These are phyloP conservation scores for Cryptococcus amylolentus DNA, from an alignment of 1,284 basidiomycete species.

Conservation along the genomic window DNA sequence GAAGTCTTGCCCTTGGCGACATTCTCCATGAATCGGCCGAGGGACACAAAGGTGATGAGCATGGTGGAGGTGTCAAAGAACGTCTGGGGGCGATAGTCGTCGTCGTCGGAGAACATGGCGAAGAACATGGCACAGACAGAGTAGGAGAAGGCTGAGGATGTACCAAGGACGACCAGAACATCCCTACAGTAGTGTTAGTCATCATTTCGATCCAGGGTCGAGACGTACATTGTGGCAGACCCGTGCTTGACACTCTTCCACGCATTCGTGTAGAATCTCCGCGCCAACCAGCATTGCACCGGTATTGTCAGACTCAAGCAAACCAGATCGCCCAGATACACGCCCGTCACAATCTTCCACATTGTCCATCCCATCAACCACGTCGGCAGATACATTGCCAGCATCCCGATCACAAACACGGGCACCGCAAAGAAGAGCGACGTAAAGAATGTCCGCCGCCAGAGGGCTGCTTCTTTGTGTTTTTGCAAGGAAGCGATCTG, in stretches of 20 bases:
- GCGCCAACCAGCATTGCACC: slow-evolving; percentile 88
- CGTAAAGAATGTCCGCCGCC: slow-evolving; percentile 76
- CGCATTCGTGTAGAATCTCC: slow-evolving; percentile 81
- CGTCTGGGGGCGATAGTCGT: slow-evolving; percentile 73
- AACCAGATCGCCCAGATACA: slow-evolving; percentile 83
- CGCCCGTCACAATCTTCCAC: slow-evolving; percentile 56
- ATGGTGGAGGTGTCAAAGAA: slow-evolving; percentile 99
- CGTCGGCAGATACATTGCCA: slow-evolving; percentile 58
- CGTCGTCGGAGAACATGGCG: slow-evolving; percentile 57
- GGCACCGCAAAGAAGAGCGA: slow-evolving; percentile 79
- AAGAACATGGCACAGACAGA: slow-evolving; percentile 70
- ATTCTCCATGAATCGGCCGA: slow-evolving; percentile 95
- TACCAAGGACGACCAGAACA: slow-evolving; percentile 92
- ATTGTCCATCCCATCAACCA: slow-evolving; percentile 53
- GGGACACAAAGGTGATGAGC: slow-evolving; percentile 94
- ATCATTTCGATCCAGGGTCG: background rate
- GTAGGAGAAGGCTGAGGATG: slow-evolving; percentile 88
- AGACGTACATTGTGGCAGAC: slow-evolving; percentile 63
- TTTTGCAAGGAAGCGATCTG: slow-evolving; percentile 87
- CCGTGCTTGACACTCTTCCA: slow-evolving; percentile 88
- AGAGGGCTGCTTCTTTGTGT: slow-evolving; percentile 86
- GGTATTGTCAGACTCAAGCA: slow-evolving; percentile 81
- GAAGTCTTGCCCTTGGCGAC: slow-evolving; percentile 95
- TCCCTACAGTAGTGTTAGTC: slow-evolving; percentile 61
- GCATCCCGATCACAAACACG: slow-evolving; percentile 90